phyloP scores from a whole-genome alignment of 2,329 filamentous ascomycete species.

The Elsinoe australis region DNA sequence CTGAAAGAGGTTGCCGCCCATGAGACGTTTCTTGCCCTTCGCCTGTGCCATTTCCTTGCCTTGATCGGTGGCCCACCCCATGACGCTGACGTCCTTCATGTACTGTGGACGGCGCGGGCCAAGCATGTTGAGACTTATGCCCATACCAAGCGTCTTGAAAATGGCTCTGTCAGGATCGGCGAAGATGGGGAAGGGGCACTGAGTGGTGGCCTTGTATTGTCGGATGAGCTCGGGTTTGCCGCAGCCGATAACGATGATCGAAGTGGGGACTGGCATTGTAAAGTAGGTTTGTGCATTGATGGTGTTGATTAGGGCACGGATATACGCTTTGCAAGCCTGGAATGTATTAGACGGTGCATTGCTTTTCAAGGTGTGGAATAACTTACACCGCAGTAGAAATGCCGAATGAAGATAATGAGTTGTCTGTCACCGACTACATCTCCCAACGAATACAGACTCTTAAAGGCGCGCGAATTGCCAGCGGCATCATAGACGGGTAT shows the following conservation, averaged over 20 bases:
- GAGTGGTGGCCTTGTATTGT: constrained; percentile 31
- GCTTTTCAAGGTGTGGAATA: too few species aligned
- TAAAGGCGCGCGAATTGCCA: constrained; percentile 54
- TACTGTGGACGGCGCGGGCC: constrained; percentile 30
- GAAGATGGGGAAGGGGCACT: constrained; percentile 34
- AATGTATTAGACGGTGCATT: constrained; percentile 4
- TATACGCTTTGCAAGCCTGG: constrained; percentile 33
- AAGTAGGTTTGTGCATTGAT: constrained; percentile 33
- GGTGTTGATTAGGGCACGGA: constrained; percentile 29
- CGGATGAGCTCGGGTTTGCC: constrained; percentile 32
- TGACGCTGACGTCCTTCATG: constrained; percentile 31
- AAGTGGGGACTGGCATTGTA: constrained; percentile 31
- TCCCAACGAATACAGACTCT: constrained; percentile 52
- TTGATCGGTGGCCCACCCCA: constrained; percentile 29
- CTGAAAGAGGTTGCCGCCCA: constrained; percentile 34
- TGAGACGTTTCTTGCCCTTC: constrained; percentile 21
- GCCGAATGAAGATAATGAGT: constrained; percentile 35
- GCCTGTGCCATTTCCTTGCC: constrained; percentile 21
- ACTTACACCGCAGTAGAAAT: constrained; percentile 36
- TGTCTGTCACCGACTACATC: constrained; percentile 32
- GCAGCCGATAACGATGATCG: constrained; percentile 34
- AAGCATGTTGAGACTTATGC: constrained; percentile 26
- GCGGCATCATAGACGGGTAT: constrained; percentile 52
- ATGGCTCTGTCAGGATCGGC: constrained; percentile 31
- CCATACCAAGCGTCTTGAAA: constrained; percentile 33